Percentiles rank a stretch among this genome's conserved stretches.
Evolutionary conservation across 805 yeast genomes (phyloP).

Genomic region (Hanseniaspora clermontiae): DNA sequence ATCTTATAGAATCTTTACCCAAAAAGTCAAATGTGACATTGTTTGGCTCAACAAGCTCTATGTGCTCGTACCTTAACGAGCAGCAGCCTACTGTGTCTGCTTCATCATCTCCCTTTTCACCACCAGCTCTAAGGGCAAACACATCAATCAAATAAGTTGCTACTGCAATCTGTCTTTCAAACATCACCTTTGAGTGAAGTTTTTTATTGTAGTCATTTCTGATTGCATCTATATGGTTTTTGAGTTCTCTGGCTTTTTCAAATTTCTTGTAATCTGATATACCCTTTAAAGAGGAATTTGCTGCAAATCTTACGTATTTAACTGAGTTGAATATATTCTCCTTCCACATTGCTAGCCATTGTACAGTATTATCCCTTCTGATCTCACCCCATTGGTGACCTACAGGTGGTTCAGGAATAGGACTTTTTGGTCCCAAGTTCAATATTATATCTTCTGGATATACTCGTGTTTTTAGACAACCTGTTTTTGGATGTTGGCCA

Average conservation of each 20-base stretch:
- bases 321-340: slow-evolving; percentile 75
- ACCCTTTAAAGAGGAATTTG: slow-evolving; percentile 81
- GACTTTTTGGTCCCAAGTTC: slow-evolving; percentile 60
- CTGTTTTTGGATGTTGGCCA: slow-evolving; percentile 94
- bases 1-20: slow-evolving; percentile 91
- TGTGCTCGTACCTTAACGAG: slow-evolving; percentile 80
- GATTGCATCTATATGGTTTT: slow-evolving; percentile 55
- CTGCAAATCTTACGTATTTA: slow-evolving; percentile 85
- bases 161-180: slow-evolving; percentile 81
- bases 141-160: slow-evolving; percentile 87
- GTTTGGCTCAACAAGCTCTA: slow-evolving; percentile 72
- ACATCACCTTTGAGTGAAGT: slow-evolving; percentile 64
- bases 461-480: slow-evolving; percentile 76
- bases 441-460: slow-evolving; percentile 79
- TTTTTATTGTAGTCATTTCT: slow-evolving; percentile 61
- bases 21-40: slow-evolving; percentile 80
- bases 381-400: slow-evolving; percentile 90
- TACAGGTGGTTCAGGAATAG: slow-evolving; percentile 68
- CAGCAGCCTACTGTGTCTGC: slow-evolving; percentile 98
- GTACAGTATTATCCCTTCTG: slow-evolving; percentile 74
- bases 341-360: slow-evolving; percentile 96
- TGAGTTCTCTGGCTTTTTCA: slow-evolving; percentile 82
- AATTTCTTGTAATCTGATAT: slow-evolving; percentile 82
- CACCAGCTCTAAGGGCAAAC: slow-evolving; percentile 94
- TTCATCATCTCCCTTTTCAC: slow-evolving; percentile 92